phyloP scores from a whole-genome alignment of 352 stramenopile species.

The Thraustochytrium sp. region DNA sequence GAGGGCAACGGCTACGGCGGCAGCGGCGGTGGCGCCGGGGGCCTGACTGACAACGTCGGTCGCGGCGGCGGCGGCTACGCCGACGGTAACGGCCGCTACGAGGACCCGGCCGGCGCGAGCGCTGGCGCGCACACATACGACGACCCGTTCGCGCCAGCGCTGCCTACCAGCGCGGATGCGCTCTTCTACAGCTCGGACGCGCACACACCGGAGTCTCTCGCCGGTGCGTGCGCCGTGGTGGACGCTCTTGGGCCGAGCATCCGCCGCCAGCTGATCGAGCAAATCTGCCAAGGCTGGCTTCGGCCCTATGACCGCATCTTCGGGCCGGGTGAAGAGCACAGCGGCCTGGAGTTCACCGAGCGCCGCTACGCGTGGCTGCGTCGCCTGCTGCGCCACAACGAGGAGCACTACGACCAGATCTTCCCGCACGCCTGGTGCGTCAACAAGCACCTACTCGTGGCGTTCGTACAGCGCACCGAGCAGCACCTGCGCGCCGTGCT shows the following conservation, averaged over 20 bases:
- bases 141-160: slow-evolving; percentile 45
- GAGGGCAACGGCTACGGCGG: background rate
- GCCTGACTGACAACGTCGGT: background rate
- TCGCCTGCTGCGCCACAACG: slow-evolving; percentile 60
- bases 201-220: slow-evolving; percentile 53
- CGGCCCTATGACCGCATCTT: slow-evolving; percentile 64
- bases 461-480: slow-evolving; percentile 80
- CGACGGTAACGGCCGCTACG: background rate
- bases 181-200: slow-evolving; percentile 46
- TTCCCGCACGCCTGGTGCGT: slow-evolving; percentile 94
- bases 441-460: slow-evolving; percentile 79
- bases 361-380: slow-evolving; percentile 78
- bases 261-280: slow-evolving; percentile 60
- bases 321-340: slow-evolving; percentile 47
- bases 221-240: slow-evolving; percentile 71
- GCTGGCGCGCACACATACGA: slow-evolving; percentile 23
- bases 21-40: background rate
- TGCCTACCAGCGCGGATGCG: slow-evolving; percentile 27
- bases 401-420: slow-evolving; percentile 78
- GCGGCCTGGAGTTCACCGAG: slow-evolving; percentile 67
- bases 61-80: background rate
- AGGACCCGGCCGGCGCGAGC: slow-evolving; percentile 21
- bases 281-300: slow-evolving; percentile 72
- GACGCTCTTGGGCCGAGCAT: slow-evolving; percentile 70
- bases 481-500: slow-evolving; percentile 53